Conservation (phyloP, 805 yeast genomes). For the Suhomyces vadensis region DNA sequence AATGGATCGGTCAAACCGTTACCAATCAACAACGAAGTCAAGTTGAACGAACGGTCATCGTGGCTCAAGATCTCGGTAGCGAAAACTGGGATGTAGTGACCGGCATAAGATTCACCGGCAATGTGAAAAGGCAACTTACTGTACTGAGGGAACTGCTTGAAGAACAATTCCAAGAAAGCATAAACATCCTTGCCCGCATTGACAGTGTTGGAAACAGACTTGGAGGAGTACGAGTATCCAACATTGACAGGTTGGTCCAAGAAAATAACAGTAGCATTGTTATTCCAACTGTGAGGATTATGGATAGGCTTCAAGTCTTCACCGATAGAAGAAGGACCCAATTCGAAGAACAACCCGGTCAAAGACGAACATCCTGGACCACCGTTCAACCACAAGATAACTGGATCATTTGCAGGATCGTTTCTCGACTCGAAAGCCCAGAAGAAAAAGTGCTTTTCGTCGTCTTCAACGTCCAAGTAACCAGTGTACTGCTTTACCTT, state of each 20-base stretch:
- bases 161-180: constrained; percentile 80
- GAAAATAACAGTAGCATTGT: constrained; percentile 85
- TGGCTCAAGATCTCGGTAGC: constrained; percentile 77
- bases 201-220: constrained; percentile 65
- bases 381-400: constrained; percentile 90
- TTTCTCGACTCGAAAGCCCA: constrained; percentile 93
- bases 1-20: constrained; percentile 89
- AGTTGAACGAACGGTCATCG: constrained; percentile 52
- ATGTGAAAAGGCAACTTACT: constrained; percentile 67
- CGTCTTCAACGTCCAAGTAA: constrained; percentile 76
- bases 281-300: constrained; percentile 90
- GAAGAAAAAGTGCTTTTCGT: constrained; percentile 88
- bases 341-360: constrained; percentile 86
- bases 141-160: constrained; percentile 78
- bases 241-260: constrained; percentile 94
- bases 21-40: constrained; percentile 83
- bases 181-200: constrained; percentile 88
- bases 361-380: constrained; percentile 96
- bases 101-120: constrained; percentile 93
- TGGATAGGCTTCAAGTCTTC: constrained; percentile 64
- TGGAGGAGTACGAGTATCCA: constrained; percentile 79
- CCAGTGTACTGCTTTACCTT: constrained; percentile 81
- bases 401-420: constrained; percentile 83
- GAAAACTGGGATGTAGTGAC: constrained; percentile 90
- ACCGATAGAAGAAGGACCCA: constrained; percentile 83